Evolutionary conservation across 306 rosid species (phyloP).

Genomic region (Quillaja saponaria): DNA sequence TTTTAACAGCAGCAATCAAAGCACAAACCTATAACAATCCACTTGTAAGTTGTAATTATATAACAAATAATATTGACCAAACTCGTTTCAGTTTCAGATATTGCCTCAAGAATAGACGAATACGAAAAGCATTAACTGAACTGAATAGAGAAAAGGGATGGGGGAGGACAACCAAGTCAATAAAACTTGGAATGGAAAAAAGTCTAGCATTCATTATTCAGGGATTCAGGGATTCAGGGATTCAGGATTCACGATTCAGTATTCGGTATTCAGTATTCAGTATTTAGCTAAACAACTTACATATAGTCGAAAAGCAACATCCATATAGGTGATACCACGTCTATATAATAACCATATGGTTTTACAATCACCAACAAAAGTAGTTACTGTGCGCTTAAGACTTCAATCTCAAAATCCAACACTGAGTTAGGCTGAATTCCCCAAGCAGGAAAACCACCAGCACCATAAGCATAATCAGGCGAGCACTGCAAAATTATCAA

Average conservation of each 20-base stretch:
- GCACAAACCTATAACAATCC: not conserved
- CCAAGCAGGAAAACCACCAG: slow-evolving; percentile 88
- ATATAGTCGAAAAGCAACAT: slow-evolving; percentile 14
- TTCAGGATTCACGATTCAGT: too few species aligned
- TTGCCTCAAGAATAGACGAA: too few species aligned
- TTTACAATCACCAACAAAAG: slow-evolving; percentile 1
- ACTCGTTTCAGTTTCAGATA: too few species aligned
- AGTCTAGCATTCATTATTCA: too few species aligned
- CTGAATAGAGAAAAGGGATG: too few species aligned
- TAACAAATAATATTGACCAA: too few species aligned
- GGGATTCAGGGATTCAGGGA: too few species aligned
- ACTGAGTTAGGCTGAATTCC: slow-evolving; percentile 83
- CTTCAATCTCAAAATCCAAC: slow-evolving; percentile 85
- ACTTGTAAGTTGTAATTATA: slow-evolving; percentile 7
- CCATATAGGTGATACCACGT: slow-evolving; percentile 7
- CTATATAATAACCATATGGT: slow-evolving; percentile 10
- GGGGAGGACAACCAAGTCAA: too few species aligned
- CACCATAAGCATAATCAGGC: slow-evolving; percentile 92
- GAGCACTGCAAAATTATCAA: slow-evolving; percentile 73
- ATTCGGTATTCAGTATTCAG: too few species aligned
- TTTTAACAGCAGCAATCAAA: too few species aligned
- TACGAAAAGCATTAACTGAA: too few species aligned
- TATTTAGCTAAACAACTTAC: slow-evolving; percentile 20
- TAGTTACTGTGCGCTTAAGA: slow-evolving; percentile 53
- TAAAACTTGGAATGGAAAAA: too few species aligned